Conservation (phyloP, 495 filamentous ascomycete species). For the Chaetomium cochliodes region DNA sequence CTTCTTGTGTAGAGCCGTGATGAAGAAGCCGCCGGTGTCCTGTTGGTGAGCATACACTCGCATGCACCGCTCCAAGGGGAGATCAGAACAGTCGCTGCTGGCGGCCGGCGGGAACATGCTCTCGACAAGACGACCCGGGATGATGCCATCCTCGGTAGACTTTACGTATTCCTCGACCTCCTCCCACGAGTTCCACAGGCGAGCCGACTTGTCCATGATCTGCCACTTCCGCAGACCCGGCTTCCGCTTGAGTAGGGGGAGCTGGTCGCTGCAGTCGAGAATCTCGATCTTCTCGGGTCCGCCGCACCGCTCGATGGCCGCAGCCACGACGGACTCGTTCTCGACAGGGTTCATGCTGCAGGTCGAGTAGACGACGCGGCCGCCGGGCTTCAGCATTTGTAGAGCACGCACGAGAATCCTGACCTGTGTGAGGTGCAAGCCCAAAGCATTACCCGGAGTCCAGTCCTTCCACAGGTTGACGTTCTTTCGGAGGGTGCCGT, state of each 20-base stretch:
- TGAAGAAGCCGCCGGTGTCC: constrained; percentile 97
- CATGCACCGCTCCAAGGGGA: constrained; percentile 89
- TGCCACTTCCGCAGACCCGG: constrained; percentile 76
- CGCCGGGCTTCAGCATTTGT: constrained; percentile 95
- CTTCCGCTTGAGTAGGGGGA: constrained; percentile 72
- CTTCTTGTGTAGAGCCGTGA: constrained; percentile 88
- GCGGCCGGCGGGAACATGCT: constrained; percentile 77
- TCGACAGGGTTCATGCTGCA: constrained; percentile 98
- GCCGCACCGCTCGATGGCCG: constrained; percentile 86
- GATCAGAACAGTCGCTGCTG: constrained; percentile 48
- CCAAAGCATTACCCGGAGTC: constrained; percentile 77
- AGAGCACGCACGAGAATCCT: constrained; percentile 88
- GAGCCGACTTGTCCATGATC: constrained; percentile 79
- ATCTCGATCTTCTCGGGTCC: constrained; percentile 77
- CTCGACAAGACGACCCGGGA: constrained; percentile 60
- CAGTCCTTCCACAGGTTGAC: constrained; percentile 90
- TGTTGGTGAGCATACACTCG: constrained; percentile 92
- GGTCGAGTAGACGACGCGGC: constrained; percentile 92
- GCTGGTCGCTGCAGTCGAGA: constrained; percentile 72
- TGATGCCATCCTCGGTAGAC: constrained; percentile 54
- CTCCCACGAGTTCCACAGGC: constrained; percentile 72
- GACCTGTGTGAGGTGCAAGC: constrained; percentile 78
- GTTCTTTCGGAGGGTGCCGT: constrained; percentile 92
- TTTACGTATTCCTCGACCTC: constrained; percentile 67
- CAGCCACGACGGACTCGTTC: constrained; percentile 85